phyloP scores from a whole-genome alignment of 768 basidiomycete genomes.

The Astraeus odoratus region DNA sequence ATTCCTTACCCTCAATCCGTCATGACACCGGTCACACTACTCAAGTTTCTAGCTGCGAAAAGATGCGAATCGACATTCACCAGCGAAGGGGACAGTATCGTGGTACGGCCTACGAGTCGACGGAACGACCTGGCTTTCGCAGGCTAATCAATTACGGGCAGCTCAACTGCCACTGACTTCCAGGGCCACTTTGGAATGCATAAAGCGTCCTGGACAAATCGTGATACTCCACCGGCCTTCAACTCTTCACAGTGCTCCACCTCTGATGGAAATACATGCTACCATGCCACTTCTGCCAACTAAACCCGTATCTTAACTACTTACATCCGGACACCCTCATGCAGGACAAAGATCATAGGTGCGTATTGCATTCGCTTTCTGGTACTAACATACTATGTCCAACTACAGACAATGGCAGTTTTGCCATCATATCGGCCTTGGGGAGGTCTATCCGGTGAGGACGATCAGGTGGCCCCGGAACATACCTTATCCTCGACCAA shows the following conservation, averaged over 20 bases:
- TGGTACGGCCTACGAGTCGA: not conserved
- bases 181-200: not conserved
- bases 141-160: not conserved
- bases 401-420: not conserved
- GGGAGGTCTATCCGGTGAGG: too few species aligned
- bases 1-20: conserved; percentile 14
- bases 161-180: not conserved
- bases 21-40: conserved; percentile 16
- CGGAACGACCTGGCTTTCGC: not conserved
- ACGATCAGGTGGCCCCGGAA: not conserved
- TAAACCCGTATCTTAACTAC: not conserved
- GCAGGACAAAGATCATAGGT: not conserved
- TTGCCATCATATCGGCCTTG: not conserved
- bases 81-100: not conserved
- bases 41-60: conserved; percentile 2
- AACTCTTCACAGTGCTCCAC: not conserved
- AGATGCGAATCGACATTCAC: conserved; percentile 2
- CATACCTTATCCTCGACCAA: conserved; percentile 26
- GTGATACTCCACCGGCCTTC: not conserved
- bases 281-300: not conserved
- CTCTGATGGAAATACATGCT: not conserved
- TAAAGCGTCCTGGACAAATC: not conserved
- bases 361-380: not conserved
- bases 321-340: not conserved
- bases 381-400: not conserved